phyloP scores from a whole-genome alignment of 169 alveolate genomes.

The Besnoitia besnoiti region DNA sequence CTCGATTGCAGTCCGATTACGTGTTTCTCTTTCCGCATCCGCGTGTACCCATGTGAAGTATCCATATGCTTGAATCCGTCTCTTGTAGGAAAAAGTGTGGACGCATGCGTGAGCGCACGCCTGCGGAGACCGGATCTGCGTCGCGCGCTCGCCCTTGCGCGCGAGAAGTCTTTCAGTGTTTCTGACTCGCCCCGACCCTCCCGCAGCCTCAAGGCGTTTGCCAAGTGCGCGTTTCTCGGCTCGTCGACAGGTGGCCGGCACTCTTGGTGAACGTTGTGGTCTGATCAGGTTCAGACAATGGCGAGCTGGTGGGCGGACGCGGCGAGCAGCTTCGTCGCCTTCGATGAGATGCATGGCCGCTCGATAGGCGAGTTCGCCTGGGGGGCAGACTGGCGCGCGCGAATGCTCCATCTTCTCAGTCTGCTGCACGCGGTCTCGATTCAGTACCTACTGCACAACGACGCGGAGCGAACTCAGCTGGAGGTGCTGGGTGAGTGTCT shows the following conservation, averaged over 20 bases:
- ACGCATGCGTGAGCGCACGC: no score
- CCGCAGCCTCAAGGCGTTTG: background rate
- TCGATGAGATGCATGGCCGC: constrained; percentile 17
- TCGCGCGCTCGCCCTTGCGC: no score
- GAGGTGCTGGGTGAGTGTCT: constrained; percentile 54
- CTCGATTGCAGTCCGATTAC: no score
- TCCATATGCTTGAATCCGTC: no score
- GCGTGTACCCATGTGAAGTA: no score
- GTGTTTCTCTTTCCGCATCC: no score
- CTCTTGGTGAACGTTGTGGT: no score
- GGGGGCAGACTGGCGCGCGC: constrained; percentile 47
- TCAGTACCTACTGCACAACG: constrained; percentile 29
- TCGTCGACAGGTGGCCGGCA: no score
- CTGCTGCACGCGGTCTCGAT: constrained; percentile 59
- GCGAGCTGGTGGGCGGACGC: constrained; percentile 58
- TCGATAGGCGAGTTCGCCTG: background rate
- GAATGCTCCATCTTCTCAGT: constrained; percentile 24
- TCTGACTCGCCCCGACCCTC: background rate
- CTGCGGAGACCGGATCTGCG: no score
- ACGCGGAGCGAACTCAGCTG: constrained; percentile 19
- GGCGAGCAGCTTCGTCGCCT: background rate
- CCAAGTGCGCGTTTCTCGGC: background rate
- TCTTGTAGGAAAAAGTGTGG: no score
- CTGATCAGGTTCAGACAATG: constrained; percentile 39
- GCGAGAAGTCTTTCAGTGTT: background rate